phyloP scores from a whole-genome alignment of 495 filamentous ascomycete species.

The Daldinia loculata region DNA sequence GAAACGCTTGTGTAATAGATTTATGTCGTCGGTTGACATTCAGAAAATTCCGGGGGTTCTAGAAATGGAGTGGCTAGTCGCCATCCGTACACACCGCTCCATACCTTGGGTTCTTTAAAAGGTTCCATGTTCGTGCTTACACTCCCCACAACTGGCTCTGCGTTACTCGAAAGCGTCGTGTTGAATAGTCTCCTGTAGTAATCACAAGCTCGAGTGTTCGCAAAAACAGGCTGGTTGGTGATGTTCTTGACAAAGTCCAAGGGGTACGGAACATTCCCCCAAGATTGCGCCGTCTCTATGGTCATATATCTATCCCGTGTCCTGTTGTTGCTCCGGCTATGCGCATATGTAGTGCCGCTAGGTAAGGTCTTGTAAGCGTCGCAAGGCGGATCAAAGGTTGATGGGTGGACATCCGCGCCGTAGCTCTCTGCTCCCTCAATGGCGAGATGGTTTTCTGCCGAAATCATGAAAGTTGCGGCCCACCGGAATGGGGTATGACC shows the following conservation, averaged over 20 bases:
- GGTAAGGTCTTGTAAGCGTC: conserved; percentile 48
- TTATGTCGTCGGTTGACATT: conserved; percentile 1
- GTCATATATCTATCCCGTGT: conserved; percentile 39
- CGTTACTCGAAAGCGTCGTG: conserved; percentile 45
- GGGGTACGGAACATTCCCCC: conserved; percentile 43
- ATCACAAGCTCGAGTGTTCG: conserved; percentile 49
- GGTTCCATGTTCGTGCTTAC: conserved; percentile 45
- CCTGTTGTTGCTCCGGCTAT: conserved; percentile 20
- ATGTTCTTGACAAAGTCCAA: conserved; percentile 51
- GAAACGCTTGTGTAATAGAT: neutral
- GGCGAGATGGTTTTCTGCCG: conserved; percentile 45
- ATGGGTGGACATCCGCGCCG: conserved; percentile 50
- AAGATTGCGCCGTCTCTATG: conserved; percentile 24
- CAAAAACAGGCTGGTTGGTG: conserved; percentile 57
- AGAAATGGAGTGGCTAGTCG: conserved; percentile 54
- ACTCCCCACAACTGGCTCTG: conserved; percentile 44
- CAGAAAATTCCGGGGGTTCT: conserved; percentile 35
- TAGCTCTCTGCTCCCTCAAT: conserved; percentile 50
- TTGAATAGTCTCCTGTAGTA: conserved; percentile 54
- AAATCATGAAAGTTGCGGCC: conserved; percentile 52
- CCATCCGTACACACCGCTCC: conserved; percentile 48
- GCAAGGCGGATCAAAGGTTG: conserved; percentile 49
- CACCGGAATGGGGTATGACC: conserved; percentile 54
- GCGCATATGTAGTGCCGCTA: conserved; percentile 47
- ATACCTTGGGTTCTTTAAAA: conserved; percentile 29